phyloP scores from a whole-genome alignment of 2,329 filamentous ascomycete species.

The Cladosporium oxysporum region DNA sequence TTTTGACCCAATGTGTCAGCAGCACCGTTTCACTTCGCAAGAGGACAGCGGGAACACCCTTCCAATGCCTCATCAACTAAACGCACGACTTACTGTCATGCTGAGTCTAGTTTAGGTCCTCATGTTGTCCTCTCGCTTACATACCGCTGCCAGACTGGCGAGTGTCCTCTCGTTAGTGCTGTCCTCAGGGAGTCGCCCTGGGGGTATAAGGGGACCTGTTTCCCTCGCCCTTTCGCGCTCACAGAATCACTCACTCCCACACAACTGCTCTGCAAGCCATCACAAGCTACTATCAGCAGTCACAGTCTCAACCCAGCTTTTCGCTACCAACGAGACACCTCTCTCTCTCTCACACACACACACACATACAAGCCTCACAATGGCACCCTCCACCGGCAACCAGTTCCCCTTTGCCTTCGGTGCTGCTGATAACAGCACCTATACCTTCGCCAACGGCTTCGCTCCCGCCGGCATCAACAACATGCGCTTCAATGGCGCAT shows the following conservation, averaged over 20 bases:
- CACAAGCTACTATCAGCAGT: slow-evolving; percentile 11
- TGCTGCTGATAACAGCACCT: slow-evolving; percentile 3
- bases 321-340: slow-evolving; percentile 4
- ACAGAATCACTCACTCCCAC: neutral
- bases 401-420: neutral
- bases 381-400: slow-evolving; percentile 1
- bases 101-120: neutral
- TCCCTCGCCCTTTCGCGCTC: neutral
- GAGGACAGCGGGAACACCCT: neutral
- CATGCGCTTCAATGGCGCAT: neutral
- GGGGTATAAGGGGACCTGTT: neutral
- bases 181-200: neutral
- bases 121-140: neutral
- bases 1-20: neutral
- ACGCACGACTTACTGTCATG: neutral
- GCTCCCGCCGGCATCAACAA: slow-evolving; percentile 7
- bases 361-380: slow-evolving; percentile 1
- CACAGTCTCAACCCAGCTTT: neutral
- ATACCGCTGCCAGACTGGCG: neutral
- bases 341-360: neutral
- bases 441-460: neutral
- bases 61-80: neutral
- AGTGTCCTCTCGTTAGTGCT: neutral
- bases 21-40: neutral
- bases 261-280: neutral